phyloP scores from a whole-genome alignment of 352 stramenopile species.

The Phytopythium mirpurense region DNA sequence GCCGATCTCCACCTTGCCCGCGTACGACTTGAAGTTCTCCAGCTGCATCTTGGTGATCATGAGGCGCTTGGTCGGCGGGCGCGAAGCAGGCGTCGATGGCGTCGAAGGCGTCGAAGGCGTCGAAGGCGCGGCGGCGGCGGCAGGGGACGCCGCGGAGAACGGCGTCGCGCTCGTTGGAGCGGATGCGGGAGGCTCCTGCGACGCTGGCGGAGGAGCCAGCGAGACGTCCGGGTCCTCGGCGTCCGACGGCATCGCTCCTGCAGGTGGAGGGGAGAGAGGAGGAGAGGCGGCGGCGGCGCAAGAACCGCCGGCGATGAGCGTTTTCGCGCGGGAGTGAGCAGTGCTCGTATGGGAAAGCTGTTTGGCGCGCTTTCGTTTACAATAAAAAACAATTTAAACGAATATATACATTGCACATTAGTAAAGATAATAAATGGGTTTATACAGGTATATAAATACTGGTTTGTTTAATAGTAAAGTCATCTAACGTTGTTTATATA shows the following conservation, averaged over 20 bases:
- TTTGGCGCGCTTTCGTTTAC: constrained; percentile 4
- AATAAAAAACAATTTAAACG: neutral
- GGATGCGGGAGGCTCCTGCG: no score
- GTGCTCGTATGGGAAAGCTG: no score
- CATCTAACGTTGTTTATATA: neutral
- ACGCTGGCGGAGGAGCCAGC: neutral
- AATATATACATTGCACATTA: no score
- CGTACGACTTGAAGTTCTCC: constrained; percentile 99
- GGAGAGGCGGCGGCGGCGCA: neutral
- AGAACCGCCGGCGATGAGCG: no score
- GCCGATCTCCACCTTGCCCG: constrained; percentile 93
- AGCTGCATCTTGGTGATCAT: constrained; percentile 98
- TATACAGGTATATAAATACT: neutral
- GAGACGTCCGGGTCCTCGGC: neutral
- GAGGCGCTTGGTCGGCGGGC: constrained; percentile 57
- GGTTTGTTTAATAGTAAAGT: neutral
- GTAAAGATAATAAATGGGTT: neutral
- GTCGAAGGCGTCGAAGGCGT: neutral
- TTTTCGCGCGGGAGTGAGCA: neutral
- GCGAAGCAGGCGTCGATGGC: constrained; percentile 10
- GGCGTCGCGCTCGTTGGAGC: no score
- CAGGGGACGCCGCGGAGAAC: no score
- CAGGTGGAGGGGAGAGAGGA: neutral
- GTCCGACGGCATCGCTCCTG: constrained; percentile 5
- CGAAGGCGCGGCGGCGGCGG: neutral